Evolutionary conservation across 164 flowering plant genomes (phyloP), one percentile per base, ranked within the genome.

Genomic region (Sedum album): DNA sequence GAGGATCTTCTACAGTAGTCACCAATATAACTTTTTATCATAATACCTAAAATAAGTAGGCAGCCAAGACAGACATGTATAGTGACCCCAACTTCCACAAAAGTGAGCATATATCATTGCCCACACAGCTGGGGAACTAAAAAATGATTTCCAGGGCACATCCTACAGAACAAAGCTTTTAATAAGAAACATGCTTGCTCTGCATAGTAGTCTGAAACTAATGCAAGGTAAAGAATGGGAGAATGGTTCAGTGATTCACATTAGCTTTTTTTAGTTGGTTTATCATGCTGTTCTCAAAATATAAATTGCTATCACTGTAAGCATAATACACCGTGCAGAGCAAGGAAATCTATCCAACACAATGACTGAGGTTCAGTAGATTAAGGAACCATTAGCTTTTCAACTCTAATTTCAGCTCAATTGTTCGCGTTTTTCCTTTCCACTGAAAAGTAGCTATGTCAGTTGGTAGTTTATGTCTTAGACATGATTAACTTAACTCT

Each of bases 21-120:
- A 57, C 18, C 33, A 57, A 6, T 26, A 11, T 18, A 26, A 11
- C 11, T 26, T 11, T 57, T 30, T 11, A 57, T 26, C 62, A 57
- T 17, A 33, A 30, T 85, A 94, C 98, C 98, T 91, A 77, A 91
- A 94, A 79, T 85, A 94, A 2, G 97, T 89, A 70, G 98, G 98
- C 38, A 94, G 87, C 98, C 97, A 94, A 68, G 98, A 86, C 20
- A 94, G 76, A 73, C 93, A 89, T 53, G 88, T 84, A 73, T 88
- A 94, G 72, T 94, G 98, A 65, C 98, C 98, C 98, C 98, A 94
- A 75, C 95, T 94, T 66, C 99, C 99, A 79, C 99, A 94, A 79
- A 94, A 94, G 73, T 94, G 99, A 72, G 87, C 85, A 80, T 94
- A 94, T 76, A 88, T 90, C 99, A 94, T 94, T 31, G 99, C 99